Base-by-base conservation (phyloP, 768 basidiomycete species). In the Psilocybe tampanensis region DNA sequence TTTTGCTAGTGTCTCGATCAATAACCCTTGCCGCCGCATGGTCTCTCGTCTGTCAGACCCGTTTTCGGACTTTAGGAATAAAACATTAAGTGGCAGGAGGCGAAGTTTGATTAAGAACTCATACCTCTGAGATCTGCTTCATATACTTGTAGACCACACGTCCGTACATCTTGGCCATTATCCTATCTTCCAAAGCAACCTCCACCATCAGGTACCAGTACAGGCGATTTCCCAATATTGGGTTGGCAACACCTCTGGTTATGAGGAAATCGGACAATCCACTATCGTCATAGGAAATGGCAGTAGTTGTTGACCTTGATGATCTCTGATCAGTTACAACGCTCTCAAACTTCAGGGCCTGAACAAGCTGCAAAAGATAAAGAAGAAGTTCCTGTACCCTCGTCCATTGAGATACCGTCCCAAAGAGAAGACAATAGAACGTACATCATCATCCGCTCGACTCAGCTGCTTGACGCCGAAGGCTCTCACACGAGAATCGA, bases 141-240 rank as follows among this genome's bases (percentile, higher is more conserved):
- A 94, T 89, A 67, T 94, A 98, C 60, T 89, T 90, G 76, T 85
- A 95, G 6, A 92, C 92, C 7, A 97, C 92, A 41, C 88, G 81
- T 3, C 89, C 93, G 63, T 95, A 98, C 90, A 96, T 94, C 76
- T 94, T 95, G 3, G 92, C 91, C 69, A 93, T 85, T 21, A 86
- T 78, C 58, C 86, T 86, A 66, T 95, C 93, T 65, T 95, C 92
- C 44, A 92, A 74, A 19, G 93, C 92, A 17, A 94, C 88, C 69
- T 98, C 97, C 3, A 98, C 95, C 85, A 95, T 94, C 54, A 98
- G 85, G 65, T 98, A 99, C 97, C 97, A 98, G 69, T 96, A 91
- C 61, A 98, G 78, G 22, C 92, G 81, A 64, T 98, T 98, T 0
- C 95, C 97, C 1, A 99, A 77, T 0, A 96, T 81, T 2, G 79